These are phyloP conservation scores for Cercophora samala DNA, from an alignment of 495 filamentous ascomycete species.

Conservation along the genomic window DNA sequence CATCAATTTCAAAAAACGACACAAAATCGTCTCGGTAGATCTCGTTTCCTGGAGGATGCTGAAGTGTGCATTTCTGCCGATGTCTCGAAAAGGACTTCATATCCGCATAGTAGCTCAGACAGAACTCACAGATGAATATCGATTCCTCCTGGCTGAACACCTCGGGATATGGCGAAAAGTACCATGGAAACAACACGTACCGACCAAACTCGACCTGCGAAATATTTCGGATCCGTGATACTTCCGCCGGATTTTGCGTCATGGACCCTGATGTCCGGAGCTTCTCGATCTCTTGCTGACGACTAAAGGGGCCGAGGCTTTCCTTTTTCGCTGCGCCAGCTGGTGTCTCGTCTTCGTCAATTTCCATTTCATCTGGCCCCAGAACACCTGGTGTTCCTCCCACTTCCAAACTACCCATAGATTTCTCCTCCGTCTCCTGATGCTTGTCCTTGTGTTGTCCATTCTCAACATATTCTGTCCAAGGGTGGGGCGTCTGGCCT, in stretches of 20 bases:
- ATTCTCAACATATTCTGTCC: slow-evolving; percentile 37
- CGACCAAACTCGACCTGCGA: slow-evolving; percentile 89
- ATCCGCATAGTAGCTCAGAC: slow-evolving; percentile 83
- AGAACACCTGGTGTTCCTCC: slow-evolving; percentile 35
- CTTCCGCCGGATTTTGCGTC: slow-evolving; percentile 97
- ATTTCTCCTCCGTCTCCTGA: slow-evolving; percentile 39
- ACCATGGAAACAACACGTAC: slow-evolving; percentile 93
- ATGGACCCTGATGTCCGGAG: slow-evolving; percentile 90
- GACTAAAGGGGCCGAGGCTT: slow-evolving; percentile 55
- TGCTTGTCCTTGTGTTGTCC: slow-evolving; percentile 31
- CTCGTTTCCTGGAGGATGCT: slow-evolving; percentile 94
- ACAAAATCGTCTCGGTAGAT: slow-evolving; percentile 94
- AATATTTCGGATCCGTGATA: slow-evolving; percentile 92
- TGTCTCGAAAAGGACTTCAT: slow-evolving; percentile 77
- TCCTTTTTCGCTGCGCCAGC: slow-evolving; percentile 43
- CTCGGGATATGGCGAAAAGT: slow-evolving; percentile 95
- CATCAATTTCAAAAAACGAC: slow-evolving; percentile 97
- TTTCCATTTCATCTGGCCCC: slow-evolving; percentile 46
- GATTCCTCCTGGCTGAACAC: slow-evolving; percentile 79
- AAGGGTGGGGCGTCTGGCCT: slow-evolving; percentile 46
- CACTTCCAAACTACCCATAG: slow-evolving; percentile 31
- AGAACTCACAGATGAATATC: slow-evolving; percentile 97
- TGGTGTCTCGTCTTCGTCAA: slow-evolving; percentile 44
- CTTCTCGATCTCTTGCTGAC: slow-evolving; percentile 94
- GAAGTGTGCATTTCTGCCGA: slow-evolving; percentile 82